Evolutionary conservation across 441 rosid species (phyloP).

Genomic region (Raphanus hybrid): DNA sequence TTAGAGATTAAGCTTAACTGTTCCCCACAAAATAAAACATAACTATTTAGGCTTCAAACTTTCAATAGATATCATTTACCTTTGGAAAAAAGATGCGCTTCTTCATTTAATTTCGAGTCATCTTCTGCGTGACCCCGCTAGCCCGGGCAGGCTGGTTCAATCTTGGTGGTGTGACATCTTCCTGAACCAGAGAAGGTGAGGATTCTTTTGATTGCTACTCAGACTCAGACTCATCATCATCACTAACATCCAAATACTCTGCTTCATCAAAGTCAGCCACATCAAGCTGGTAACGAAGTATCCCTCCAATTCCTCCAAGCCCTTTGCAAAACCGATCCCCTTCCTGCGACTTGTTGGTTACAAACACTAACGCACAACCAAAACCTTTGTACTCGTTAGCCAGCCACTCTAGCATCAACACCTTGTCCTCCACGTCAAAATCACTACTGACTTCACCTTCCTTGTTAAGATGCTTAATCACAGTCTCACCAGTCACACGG

Average conservation of each 20-base stretch:
- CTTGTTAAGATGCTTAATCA: slow-evolving; percentile 65
- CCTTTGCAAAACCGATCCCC: slow-evolving; percentile 86
- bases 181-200: slow-evolving; percentile 63
- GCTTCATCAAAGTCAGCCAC: slow-evolving; percentile 69
- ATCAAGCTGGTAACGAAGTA: slow-evolving; percentile 82
- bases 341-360: slow-evolving; percentile 79
- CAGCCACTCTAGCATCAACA: slow-evolving; percentile 43
- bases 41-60: background rate
- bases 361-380: slow-evolving; percentile 76
- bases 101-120: background rate
- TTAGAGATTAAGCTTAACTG: too few relatives aligned
- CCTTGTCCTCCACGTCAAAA: slow-evolving; percentile 66
- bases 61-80: background rate
- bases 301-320: slow-evolving; percentile 86
- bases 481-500: slow-evolving; percentile 50
- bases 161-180: slow-evolving; percentile 40
- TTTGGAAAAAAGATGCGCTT: too few relatives aligned
- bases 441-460: slow-evolving; percentile 64
- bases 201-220: slow-evolving; percentile 78
- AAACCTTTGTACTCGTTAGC: slow-evolving; percentile 52
- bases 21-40: too few relatives aligned
- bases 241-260: slow-evolving; percentile 59
- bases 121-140: background rate
- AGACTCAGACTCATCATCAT: slow-evolving; percentile 65
- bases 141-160: background rate